Base-by-base conservation (phyloP, 2,329 filamentous ascomycete genomes). In the Arthrobotrys sinensis region DNA sequence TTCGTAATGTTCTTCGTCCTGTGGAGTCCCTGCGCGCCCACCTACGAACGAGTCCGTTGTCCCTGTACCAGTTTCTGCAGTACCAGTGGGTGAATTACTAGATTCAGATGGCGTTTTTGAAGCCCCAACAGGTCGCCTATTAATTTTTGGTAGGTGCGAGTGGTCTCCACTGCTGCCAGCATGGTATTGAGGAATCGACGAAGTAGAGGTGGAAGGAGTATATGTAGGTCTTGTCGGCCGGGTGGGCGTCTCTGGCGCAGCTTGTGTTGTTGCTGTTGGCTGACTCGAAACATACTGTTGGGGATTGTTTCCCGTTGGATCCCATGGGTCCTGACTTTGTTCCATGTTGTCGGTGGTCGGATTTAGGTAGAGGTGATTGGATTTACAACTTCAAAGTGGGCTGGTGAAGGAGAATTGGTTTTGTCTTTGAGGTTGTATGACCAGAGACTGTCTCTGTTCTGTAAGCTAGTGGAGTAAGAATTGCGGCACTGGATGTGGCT, bases 191-290 rank as follows among this genome's bases (percentile, higher is more conserved):
- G 75, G 75, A 19, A 72, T 72, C 43, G 75, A 78, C 0, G 75
- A 78, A 36, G 75, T 78, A 14, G 75, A 78, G 3, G 75, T 78
- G 14, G 75, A 78, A 21, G 75, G 75, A n/a, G 75, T 78, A 72
- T 78, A 78, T 72, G 75, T 78, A 64, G 75, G 75, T 69, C 75
- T 62, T 14, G 75, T 67, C 45, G 75, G 67, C 53, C 75, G 66
- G 19, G 38, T 45, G 45, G 66, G 24, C 16, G 46, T 60, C 14
- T 78, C 67, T 64, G 67, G 67, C 62, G 75, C 73, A 53, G 66
- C 45, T 68, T 78, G 75, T 53, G 75, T 78, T 78, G 75, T 78
- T 53, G 57, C 60, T 63, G 75, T 78, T 78, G 75, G 75, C 75
- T 78, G 67, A 78, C 67, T 64, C 63, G 75, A 78, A 78, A 72